Evolutionary conservation across 1,139 yeast genomes (phyloP).

Genomic region (Suhomyces choctaworum): DNA sequence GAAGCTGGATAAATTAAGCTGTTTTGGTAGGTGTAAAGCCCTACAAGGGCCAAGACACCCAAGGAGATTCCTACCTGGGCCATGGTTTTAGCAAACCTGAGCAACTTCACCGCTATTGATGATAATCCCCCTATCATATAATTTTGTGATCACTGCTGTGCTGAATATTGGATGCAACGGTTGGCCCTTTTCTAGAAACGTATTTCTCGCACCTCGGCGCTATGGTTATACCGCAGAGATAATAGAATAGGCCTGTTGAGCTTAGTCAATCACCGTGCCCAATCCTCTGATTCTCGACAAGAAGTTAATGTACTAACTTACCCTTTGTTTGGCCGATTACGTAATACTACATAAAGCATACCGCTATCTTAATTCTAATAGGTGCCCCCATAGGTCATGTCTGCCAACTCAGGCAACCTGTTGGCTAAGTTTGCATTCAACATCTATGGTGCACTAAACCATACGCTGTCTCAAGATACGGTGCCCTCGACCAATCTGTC

Average conservation of each 20-base stretch:
- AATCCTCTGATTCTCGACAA: too few species aligned
- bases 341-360: conserved; percentile 1
- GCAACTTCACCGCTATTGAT: conserved; percentile 10
- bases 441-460: conserved; percentile 31
- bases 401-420: conserved; percentile 16
- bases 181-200: too few species aligned
- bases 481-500: conserved; percentile 17
- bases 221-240: too few species aligned
- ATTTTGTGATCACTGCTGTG: too few species aligned
- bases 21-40: conserved; percentile 67
- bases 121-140: too few species aligned
- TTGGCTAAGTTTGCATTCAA: conserved; percentile 38
- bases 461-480: conserved; percentile 14
- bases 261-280: too few species aligned
- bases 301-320: too few species aligned
- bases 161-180: too few species aligned
- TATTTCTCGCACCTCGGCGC: too few species aligned
- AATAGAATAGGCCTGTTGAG: too few species aligned
- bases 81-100: conserved; percentile 15
- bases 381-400: conserved; percentile 2
- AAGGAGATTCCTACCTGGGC: conserved; percentile 34
- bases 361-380: too few species aligned
- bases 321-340: too few species aligned
- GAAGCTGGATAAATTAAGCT: conserved; percentile 78
- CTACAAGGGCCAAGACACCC: conserved; percentile 46